Evolutionary conservation across 2,329 filamentous ascomycete species (phyloP).

Genomic region (Epichloe typhina): DNA sequence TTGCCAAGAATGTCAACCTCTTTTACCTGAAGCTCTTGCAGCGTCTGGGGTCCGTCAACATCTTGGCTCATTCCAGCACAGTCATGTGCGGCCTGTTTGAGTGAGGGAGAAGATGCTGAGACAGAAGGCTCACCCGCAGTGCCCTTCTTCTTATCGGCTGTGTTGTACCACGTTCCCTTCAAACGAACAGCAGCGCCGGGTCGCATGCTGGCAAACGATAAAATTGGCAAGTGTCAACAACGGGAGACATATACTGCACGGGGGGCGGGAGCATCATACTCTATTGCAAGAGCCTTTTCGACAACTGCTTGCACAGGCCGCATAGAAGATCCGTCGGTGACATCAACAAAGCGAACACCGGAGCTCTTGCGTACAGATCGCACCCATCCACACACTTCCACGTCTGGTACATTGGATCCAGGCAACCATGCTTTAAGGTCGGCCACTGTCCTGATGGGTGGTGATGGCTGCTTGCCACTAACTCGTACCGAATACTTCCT

Average conservation of each 20-base stretch:
- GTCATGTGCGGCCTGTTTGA: background rate
- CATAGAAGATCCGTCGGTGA: conserved; percentile 78
- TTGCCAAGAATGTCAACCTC: conserved; percentile 58
- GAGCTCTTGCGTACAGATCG: conserved; percentile 82
- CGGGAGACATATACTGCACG: conserved; percentile 13
- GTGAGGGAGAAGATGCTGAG: conserved; percentile 3
- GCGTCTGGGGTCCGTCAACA: conserved; percentile 1
- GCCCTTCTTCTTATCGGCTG: conserved; percentile 3
- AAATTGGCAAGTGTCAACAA: background rate
- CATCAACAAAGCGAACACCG: conserved; percentile 64
- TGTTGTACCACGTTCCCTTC: conserved; percentile 55
- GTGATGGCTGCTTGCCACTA: conserved; percentile 12
- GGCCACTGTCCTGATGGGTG: conserved; percentile 34
- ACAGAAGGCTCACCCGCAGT: background rate
- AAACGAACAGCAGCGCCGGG: conserved; percentile 71
- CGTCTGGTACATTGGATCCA: conserved; percentile 27
- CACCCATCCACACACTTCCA: conserved; percentile 65
- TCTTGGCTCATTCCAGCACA: background rate
- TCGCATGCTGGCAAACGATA: conserved; percentile 46
- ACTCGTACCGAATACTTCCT: conserved; percentile 23
- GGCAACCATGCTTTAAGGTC: conserved; percentile 42
- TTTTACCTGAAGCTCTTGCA: conserved; percentile 59
- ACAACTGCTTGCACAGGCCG: conserved; percentile 70
- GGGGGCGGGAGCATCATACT: conserved; percentile 37
- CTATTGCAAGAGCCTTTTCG: conserved; percentile 54